Percentiles rank a stretch among this genome's conserved stretches.
Conservation (phyloP, 768 basidiomycete genomes). For the Polyporus arcularius region DNA sequence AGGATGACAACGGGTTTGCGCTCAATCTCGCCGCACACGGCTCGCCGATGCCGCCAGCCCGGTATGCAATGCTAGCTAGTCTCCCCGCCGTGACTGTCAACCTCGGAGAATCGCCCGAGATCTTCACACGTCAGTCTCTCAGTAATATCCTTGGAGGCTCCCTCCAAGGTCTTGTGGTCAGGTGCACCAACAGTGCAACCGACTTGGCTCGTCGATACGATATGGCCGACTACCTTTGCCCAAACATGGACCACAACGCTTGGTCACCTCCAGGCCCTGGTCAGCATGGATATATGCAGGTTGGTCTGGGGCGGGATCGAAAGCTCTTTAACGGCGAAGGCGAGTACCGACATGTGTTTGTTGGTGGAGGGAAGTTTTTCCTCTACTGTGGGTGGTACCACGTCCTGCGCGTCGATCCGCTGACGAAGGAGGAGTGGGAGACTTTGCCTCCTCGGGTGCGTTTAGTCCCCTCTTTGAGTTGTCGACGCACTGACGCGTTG, state of each 20-base stretch:
- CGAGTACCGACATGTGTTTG: slow-evolving; percentile 46
- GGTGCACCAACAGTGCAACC: slow-evolving; percentile 22
- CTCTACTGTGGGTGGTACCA: slow-evolving; percentile 49
- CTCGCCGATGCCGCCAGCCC: slow-evolving; percentile 21
- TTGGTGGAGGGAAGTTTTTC: slow-evolving; percentile 43
- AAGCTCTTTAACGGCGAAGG: slow-evolving; percentile 40
- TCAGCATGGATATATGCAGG: slow-evolving; percentile 56
- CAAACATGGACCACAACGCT: slow-evolving; percentile 51
- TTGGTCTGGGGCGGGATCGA: slow-evolving; percentile 48
- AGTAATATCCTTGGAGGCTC: slow-evolving; percentile 41
- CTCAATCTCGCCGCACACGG: slow-evolving; percentile 11
- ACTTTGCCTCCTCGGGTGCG: slow-evolving; percentile 42
- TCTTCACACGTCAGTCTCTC: slow-evolving; percentile 43
- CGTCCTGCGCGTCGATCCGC: slow-evolving; percentile 39
- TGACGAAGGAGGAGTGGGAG: slow-evolving; percentile 50
- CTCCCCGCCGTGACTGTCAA: slow-evolving; percentile 31
- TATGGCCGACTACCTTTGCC: slow-evolving; percentile 48
- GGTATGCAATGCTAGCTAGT: slow-evolving; percentile 25
- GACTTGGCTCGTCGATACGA: slow-evolving; percentile 32
- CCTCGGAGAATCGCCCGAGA: slow-evolving; percentile 26
- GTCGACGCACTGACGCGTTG: background rate
- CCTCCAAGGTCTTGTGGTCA: slow-evolving; percentile 31
- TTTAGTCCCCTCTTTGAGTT: background rate
- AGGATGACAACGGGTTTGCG: background rate
- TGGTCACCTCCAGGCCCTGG: slow-evolving; percentile 54